Base-by-base conservation (phyloP, 129 eudicot genomes). In the carrot (Daucus carota) region DNA sequence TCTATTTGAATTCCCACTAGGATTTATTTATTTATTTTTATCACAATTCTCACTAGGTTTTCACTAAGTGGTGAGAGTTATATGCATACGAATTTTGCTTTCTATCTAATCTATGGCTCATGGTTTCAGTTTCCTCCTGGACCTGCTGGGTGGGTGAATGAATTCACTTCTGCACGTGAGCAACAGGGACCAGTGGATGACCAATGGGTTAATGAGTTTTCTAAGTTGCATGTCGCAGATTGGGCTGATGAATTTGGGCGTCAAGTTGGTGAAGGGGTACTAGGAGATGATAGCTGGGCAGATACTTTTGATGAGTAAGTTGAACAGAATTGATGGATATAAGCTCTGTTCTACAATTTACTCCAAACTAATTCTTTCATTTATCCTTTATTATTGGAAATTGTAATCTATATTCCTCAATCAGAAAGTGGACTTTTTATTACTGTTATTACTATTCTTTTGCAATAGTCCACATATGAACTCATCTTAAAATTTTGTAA, bases 171-270 rank as follows among this genome's bases (percentile, higher is more conserved):
- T 70, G 96, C 84, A 83, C 86, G 83, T n/a, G 90, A 45, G 71
- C 98, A 83, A 71, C 92, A 84, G 66, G 92, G 91, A 52, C 45
- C 86, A 18, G 84, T 70, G 57, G 92, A 90, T 50, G 96, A 89
- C 75, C 91, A 89, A 82, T 91, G 98, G 98, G 97, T 88, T 47
- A 84, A 80, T 82, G 98, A 94, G 75, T 94, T 94, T 82, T 91
- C 98, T 31, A 94, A 94, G 80, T 78, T 94, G 85, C 86, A 94
- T 77, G 97, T 94, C 38, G 77, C 91, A 76, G 97, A 91, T 70
- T 94, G 98, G 98, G 92, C 89, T 18, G 97, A 91, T 78, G 98
- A 94, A 81, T 94, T 91, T 82, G 98, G 87, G 81, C 90, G 87
- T 38, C 97, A 93, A 75, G 89, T 91, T 80, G 96, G 92, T 70